Evolutionary conservation across 2,329 filamentous ascomycete species (phyloP).

Genomic region (Curvularia hawaiiensis): DNA sequence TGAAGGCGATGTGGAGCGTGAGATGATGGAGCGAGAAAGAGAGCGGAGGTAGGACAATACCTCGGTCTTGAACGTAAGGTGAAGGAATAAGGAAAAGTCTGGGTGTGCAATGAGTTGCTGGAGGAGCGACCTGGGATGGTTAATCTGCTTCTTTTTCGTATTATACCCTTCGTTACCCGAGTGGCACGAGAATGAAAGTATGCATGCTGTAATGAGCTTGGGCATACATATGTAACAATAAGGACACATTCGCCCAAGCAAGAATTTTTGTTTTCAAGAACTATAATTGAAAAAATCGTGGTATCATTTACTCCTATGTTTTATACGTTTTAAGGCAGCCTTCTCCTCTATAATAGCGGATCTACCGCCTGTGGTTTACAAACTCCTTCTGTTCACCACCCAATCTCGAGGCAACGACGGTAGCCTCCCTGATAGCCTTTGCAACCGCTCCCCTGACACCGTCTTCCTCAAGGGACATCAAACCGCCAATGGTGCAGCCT

Average conservation of each 20-base stretch:
- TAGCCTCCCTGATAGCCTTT: conserved; percentile 72
- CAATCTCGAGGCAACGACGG: conserved; percentile 70
- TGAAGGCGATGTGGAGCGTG: conserved; percentile 40
- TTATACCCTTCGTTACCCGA: conserved; percentile 18
- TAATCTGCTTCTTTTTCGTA: conserved; percentile 23
- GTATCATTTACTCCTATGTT: conserved; percentile 12
- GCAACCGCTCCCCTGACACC: conserved; percentile 69
- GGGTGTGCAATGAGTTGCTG: neutral
- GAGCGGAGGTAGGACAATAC: conserved; percentile 25
- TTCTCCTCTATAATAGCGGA: neutral
- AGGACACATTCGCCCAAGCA: neutral
- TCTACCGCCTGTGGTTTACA: conserved; percentile 51
- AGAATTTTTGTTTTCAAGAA: neutral
- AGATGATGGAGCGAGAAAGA: conserved; percentile 40
- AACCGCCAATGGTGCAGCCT: conserved; percentile 76
- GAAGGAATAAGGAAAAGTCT: neutral
- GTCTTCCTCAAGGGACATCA: conserved; percentile 76
- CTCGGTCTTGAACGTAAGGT: neutral
- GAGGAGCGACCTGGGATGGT: neutral
- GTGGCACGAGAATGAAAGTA: neutral
- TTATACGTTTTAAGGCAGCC: neutral
- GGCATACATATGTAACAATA: neutral
- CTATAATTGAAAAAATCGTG: conserved; percentile 1
- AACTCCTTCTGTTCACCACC: conserved; percentile 57
- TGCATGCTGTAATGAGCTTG: conserved; percentile 1